Evolutionary conservation across 75 land plant species (phyloP).

Genomic region (Larix kaempferi): DNA sequence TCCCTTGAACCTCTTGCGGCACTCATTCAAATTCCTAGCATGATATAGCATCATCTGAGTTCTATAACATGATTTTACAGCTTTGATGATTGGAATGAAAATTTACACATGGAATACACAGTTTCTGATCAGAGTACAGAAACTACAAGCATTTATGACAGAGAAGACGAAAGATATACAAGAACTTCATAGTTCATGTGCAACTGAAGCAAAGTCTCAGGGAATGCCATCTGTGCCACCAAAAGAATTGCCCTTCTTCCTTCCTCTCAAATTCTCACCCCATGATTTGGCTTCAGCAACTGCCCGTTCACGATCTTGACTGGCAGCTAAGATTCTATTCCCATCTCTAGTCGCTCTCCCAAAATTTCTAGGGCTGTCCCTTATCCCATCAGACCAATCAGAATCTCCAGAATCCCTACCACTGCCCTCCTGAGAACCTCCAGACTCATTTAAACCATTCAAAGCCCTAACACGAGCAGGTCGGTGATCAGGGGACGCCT

Average conservation of each 20-base stretch:
- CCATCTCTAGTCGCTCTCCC: constrained; percentile 36
- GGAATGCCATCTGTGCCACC: no score
- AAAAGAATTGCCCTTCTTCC: constrained; percentile 12
- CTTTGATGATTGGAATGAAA: no score
- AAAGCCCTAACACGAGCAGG: constrained; percentile 13
- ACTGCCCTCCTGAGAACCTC: constrained; percentile 43
- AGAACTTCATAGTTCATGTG: no score
- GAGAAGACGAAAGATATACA: no score
- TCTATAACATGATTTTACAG: no score
- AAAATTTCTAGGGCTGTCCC: constrained; percentile 45
- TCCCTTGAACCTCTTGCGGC: no score
- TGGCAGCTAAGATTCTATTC: constrained; percentile 2
- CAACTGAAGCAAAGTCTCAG: no score
- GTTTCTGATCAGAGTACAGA: no score
- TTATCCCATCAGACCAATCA: constrained; percentile 33
- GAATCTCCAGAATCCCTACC: constrained; percentile 50
- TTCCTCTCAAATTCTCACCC: constrained; percentile 89
- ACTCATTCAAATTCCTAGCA: no score
- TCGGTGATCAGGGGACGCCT: constrained; percentile 31
- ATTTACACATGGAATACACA: no score
- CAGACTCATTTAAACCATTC: constrained; percentile 20
- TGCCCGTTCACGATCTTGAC: constrained; percentile 53
- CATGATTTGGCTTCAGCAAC: constrained; percentile 82
- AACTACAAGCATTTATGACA: no score
- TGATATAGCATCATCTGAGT: no score